phyloP scores from a whole-genome alignment of 73 alveolate genomes.

The Uronychia setigera region DNA sequence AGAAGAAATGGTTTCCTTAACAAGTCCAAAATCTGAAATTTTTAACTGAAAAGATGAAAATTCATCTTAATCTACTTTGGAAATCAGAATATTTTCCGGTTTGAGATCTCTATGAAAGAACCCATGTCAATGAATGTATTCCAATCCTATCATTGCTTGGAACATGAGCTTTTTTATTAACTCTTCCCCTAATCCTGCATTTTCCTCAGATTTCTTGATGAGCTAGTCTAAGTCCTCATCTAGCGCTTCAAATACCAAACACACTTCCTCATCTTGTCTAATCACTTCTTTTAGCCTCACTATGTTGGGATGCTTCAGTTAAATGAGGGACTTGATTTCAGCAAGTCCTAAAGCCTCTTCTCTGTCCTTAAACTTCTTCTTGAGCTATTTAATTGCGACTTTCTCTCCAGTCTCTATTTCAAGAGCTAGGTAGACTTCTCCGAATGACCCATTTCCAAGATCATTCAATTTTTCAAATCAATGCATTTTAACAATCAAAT shows the following conservation, averaged over 20 bases:
- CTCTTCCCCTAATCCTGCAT: slow-evolving; percentile 71
- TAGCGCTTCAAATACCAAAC: slow-evolving; percentile 92
- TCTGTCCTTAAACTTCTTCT: slow-evolving; percentile 92
- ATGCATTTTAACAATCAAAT: no score
- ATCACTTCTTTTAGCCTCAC: slow-evolving; percentile 95
- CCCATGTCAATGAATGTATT: slow-evolving; percentile 93
- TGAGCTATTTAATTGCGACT: slow-evolving; percentile 95
- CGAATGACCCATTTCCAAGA: slow-evolving; percentile 98
- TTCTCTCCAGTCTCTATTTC: slow-evolving; percentile 86
- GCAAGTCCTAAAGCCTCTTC: slow-evolving; percentile 98
- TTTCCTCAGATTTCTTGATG: slow-evolving; percentile 54
- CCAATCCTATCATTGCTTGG: slow-evolving; percentile 92
- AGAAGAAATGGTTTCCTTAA: slow-evolving; percentile 68
- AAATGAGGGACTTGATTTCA: slow-evolving; percentile 95
- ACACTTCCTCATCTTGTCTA: slow-evolving; percentile 85
- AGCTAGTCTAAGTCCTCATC: slow-evolving; percentile 78
- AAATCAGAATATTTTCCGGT: slow-evolving; percentile 60
- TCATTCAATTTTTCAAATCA: slow-evolving; percentile 83
- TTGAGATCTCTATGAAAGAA: slow-evolving; percentile 94
- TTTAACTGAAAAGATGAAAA: slow-evolving; percentile 55
- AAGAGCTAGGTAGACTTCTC: slow-evolving; percentile 86
- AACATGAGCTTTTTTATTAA: slow-evolving; percentile 83
- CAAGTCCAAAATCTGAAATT: slow-evolving; percentile 87
- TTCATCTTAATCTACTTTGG: background rate
- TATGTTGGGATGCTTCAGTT: slow-evolving; percentile 93